phyloP scores from a whole-genome alignment of 139 green algal species.

The Coccomyxa sp. region DNA sequence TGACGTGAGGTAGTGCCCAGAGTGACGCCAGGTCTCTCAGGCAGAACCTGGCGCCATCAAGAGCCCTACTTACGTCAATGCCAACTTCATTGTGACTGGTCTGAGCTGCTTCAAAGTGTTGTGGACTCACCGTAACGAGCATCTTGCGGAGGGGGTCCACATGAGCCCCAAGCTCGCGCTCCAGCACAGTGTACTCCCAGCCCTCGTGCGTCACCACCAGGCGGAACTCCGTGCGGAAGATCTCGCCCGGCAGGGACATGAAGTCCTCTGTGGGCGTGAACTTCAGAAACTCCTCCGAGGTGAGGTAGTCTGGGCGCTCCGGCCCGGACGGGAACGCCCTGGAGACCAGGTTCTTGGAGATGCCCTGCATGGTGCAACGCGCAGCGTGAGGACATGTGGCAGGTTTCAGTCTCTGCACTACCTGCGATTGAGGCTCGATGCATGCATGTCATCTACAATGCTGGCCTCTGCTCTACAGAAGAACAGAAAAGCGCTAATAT shows the following conservation, averaged over 20 bases:
- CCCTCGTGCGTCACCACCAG: constrained; percentile 32
- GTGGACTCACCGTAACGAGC: constrained; percentile 43
- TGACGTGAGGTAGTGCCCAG: too few species aligned
- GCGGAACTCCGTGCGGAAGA: constrained; percentile 43
- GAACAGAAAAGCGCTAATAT: too few species aligned
- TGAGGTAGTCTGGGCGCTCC: constrained; percentile 39
- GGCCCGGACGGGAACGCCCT: constrained; percentile 23
- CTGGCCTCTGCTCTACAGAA: too few species aligned
- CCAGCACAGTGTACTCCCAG: constrained; percentile 46
- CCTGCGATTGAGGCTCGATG: too few species aligned
- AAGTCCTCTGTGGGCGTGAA: constrained; percentile 51
- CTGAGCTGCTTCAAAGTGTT: not conserved
- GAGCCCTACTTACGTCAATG: too few species aligned
- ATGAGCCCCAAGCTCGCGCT: constrained; percentile 26
- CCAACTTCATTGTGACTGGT: too few species aligned
- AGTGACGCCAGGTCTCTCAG: too few species aligned
- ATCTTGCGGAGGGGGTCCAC: constrained; percentile 29
- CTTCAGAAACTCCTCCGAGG: constrained; percentile 32
- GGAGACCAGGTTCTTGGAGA: constrained; percentile 27
- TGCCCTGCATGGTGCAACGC: constrained; percentile 8
- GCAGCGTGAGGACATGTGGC: too few species aligned
- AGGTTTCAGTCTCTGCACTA: too few species aligned
- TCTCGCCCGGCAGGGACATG: constrained; percentile 42
- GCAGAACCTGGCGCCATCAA: too few species aligned
- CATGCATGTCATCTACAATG: too few species aligned